A percentile compares a stretch with the other conserved stretches of the same genome.
These are phyloP conservation scores for Amanita brunnescens DNA, from an alignment of 768 basidiomycete genomes.

Conservation along the genomic window DNA sequence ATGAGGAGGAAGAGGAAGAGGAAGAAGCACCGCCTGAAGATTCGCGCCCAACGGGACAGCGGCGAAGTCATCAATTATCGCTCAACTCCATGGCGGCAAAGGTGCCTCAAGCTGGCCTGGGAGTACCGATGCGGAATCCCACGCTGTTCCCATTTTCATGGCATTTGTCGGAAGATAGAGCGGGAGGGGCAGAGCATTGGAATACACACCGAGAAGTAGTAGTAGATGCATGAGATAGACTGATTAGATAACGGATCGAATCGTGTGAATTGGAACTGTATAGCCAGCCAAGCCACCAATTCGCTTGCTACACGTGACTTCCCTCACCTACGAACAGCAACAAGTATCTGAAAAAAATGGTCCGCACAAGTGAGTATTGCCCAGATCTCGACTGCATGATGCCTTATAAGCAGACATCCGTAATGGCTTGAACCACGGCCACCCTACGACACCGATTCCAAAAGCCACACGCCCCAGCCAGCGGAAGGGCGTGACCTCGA, in stretches of 20 bases:
- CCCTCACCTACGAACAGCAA: background rate
- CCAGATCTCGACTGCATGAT: slow-evolving; percentile 10
- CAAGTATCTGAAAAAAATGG: slow-evolving; percentile 56
- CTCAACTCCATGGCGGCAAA: slow-evolving; percentile 13
- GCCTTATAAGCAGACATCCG: slow-evolving; percentile 55
- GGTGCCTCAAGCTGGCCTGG: background rate
- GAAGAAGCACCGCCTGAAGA: slow-evolving; percentile 33
- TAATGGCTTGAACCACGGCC: slow-evolving; percentile 79
- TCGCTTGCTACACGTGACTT: slow-evolving; percentile 23
- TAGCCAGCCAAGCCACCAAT: slow-evolving; percentile 53
- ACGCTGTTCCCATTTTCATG: background rate
- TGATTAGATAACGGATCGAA: slow-evolving; percentile 15
- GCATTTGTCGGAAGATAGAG: background rate
- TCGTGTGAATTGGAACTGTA: slow-evolving; percentile 39
- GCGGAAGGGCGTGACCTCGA: slow-evolving; percentile 86
- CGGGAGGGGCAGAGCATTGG: slow-evolving; percentile 35
- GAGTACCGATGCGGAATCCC: background rate
- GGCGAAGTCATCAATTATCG: slow-evolving; percentile 16
- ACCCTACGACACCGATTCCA: slow-evolving; percentile 78
- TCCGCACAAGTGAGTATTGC: slow-evolving; percentile 57
- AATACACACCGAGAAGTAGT: slow-evolving; percentile 24
- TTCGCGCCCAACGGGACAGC: slow-evolving; percentile 25
- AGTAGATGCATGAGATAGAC: slow-evolving; percentile 20
- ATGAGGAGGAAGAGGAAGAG: slow-evolving; percentile 57
- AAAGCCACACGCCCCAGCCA: slow-evolving; percentile 73